A percentile compares a stretch with the other conserved stretches of the same genome.
Conservation (phyloP, 169 alveolate genomes). For the Plasmodium ovale region DNA sequence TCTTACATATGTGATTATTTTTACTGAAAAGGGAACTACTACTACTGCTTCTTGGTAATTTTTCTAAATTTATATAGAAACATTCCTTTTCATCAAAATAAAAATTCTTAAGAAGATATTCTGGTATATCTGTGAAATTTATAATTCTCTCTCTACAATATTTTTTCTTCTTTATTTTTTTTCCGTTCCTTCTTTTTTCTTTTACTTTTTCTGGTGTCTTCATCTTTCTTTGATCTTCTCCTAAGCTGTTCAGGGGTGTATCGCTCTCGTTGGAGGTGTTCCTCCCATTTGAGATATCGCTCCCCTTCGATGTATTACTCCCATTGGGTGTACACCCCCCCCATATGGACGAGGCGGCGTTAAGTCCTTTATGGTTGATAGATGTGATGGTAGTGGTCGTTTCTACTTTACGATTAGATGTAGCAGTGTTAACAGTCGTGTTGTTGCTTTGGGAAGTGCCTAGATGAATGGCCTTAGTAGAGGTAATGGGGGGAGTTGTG, state of each 20-base stretch:
- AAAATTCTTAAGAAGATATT: slow-evolving; percentile 50
- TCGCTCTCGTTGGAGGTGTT: neutral
- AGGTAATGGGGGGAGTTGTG: neutral
- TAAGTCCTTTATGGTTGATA: neutral
- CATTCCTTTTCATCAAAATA: slow-evolving; percentile 50
- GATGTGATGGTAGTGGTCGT: neutral
- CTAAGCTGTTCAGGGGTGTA: neutral
- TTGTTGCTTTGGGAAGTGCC: neutral
- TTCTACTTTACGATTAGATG: neutral
- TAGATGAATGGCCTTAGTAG: neutral
- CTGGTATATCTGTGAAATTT: slow-evolving; percentile 65
- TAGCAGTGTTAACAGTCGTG: neutral
- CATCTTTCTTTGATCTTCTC: neutral
- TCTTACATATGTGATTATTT: slow-evolving; percentile 7
- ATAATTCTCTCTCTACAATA: slow-evolving; percentile 43
- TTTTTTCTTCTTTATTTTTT: slow-evolving; percentile 21
- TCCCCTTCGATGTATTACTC: neutral
- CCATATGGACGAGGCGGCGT: neutral
- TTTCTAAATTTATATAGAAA: slow-evolving; percentile 56
- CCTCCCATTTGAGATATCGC: neutral
- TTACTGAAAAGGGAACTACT: neutral
- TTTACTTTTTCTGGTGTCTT: neutral
- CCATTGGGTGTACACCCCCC: neutral
- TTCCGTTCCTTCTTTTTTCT: neutral
- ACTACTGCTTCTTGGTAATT: neutral